Conservation (phyloP, 139 green algal genomes). For the Tetradesmus lagerheimii region DNA sequence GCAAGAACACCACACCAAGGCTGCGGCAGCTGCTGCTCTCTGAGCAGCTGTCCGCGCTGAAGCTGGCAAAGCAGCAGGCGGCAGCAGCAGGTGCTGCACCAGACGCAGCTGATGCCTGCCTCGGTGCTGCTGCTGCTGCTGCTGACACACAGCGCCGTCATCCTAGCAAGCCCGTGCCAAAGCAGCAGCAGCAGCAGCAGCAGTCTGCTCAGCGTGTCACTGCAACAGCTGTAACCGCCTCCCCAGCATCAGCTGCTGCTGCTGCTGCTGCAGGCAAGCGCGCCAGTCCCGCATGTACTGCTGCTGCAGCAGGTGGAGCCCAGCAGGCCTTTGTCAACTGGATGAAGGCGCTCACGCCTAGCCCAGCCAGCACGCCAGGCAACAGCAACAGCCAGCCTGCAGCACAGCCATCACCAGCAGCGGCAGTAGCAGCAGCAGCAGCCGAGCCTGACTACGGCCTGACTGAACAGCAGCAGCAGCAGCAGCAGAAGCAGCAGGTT, state of each 20-base stretch:
- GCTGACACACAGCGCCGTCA: neutral
- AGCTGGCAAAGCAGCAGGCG: neutral
- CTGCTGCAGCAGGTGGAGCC: neutral
- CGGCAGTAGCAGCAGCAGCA: conserved; percentile 14
- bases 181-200: conserved; percentile 32
- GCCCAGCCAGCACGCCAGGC: conserved; percentile 28
- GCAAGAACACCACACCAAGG: neutral
- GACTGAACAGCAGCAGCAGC: neutral
- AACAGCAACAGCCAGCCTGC: neutral
- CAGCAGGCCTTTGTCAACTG: conserved; percentile 20
- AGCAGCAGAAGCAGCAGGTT: neutral
- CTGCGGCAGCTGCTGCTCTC: neutral
- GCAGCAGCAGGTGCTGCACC: neutral
- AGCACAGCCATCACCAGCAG: neutral
- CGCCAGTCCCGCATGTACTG: neutral
- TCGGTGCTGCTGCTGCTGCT: neutral
- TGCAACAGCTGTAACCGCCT: neutral
- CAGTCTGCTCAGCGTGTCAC: neutral
- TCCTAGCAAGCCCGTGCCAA: neutral
- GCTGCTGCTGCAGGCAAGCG: neutral
- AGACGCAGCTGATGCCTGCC: neutral
- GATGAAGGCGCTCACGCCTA: conserved; percentile 41
- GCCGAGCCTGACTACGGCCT: neutral
- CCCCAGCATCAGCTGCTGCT: neutral
- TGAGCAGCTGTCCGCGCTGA: conserved; percentile 20